phyloP scores from a whole-genome alignment of 192 early-diverging fungal species.

The Backusella circina region DNA sequence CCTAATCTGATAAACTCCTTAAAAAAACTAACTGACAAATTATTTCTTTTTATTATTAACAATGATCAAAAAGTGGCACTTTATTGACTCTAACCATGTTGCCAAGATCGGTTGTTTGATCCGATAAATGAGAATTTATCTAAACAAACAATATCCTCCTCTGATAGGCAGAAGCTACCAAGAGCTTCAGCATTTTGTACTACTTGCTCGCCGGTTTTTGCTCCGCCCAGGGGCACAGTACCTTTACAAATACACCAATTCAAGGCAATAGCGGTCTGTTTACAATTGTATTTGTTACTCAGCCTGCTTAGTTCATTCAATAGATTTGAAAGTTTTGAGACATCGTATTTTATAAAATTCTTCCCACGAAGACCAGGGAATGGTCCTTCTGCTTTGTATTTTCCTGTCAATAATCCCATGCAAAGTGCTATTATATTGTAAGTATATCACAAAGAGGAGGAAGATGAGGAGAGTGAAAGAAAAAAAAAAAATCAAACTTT shows the following conservation, averaged over 20 bases:
- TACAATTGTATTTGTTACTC: conserved; percentile 6
- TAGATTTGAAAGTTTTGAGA: not conserved
- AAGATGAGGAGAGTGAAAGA: not conserved
- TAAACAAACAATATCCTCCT: conserved; percentile 38
- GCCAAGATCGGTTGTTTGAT: conserved; percentile 33
- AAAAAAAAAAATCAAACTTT: not conserved
- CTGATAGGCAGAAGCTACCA: conserved; percentile 32
- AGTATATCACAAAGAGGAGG: not conserved
- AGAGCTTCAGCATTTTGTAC: conserved; percentile 39
- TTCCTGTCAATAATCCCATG: conserved; percentile 16
- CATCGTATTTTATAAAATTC: conserved; percentile 1
- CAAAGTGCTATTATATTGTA: conserved; percentile 6
- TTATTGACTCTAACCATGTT: conserved; percentile 35
- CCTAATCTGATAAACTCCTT: not conserved
- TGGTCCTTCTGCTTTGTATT: not conserved
- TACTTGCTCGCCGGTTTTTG: conserved; percentile 40
- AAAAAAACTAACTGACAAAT: not conserved
- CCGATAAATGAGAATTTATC: conserved; percentile 37
- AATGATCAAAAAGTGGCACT: not conserved
- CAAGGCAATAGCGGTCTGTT: conserved; percentile 35
- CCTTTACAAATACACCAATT: conserved; percentile 47
- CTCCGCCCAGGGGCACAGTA: conserved; percentile 45
- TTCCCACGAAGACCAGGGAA: not conserved
- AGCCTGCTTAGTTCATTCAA: not conserved
- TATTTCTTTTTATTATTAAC: not conserved